These are phyloP conservation scores for Penicillium hordei DNA, from an alignment of 2,329 filamentous ascomycete genomes.

Conservation along the genomic window DNA sequence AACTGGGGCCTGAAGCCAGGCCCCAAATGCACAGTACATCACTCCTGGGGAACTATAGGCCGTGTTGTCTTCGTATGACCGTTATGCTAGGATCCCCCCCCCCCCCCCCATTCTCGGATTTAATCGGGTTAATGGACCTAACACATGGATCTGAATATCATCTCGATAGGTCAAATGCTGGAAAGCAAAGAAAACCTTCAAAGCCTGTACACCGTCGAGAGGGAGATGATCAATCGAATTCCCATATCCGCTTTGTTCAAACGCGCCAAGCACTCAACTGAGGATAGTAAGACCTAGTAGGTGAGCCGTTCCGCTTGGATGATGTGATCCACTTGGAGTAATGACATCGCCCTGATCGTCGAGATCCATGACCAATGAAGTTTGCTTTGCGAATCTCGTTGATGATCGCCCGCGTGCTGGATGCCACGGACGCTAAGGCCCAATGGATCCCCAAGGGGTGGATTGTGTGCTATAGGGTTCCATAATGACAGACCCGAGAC, in stretches of 20 bases:
- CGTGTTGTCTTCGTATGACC: background rate
- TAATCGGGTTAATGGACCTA: no score
- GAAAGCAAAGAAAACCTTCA: constrained; percentile 2
- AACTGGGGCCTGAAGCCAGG: background rate
- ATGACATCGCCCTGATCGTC: constrained; percentile 24
- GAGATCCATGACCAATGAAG: constrained; percentile 14
- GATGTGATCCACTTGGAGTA: constrained; percentile 11
- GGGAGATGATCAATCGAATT: constrained; percentile 21
- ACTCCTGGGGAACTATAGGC: constrained; percentile 1
- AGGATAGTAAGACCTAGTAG: constrained; percentile 12
- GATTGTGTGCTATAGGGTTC: background rate
- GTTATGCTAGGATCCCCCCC: background rate
- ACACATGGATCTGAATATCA: background rate
- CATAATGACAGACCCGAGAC: background rate
- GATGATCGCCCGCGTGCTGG: constrained; percentile 20
- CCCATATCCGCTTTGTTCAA: constrained; percentile 3
- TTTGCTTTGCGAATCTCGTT: constrained; percentile 17
- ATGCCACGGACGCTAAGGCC: constrained; percentile 6
- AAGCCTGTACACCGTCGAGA: background rate
- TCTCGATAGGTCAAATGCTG: constrained; percentile 2
- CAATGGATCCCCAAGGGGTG: background rate
- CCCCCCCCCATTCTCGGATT: background rate
- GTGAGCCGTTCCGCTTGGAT: constrained; percentile 4
- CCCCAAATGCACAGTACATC: constrained; percentile 7
- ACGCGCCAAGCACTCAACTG: constrained; percentile 23